These are phyloP conservation scores for Cladosporium sp. DNA, from an alignment of 2,329 filamentous ascomycete species.

Conservation along the genomic window DNA sequence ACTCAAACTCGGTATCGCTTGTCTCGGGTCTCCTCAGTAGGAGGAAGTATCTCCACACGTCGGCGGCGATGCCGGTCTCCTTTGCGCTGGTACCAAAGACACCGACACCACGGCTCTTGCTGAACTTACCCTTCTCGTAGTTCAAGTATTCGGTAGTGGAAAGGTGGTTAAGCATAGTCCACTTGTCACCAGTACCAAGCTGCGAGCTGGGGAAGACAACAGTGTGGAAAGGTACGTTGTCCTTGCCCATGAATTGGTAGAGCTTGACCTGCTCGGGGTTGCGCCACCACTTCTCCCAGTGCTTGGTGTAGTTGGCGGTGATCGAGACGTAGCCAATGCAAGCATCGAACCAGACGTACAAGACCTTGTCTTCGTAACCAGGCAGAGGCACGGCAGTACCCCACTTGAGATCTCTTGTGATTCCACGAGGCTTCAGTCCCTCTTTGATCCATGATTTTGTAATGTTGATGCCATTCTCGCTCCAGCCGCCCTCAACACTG, in stretches of 20 bases:
- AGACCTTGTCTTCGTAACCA: conserved; percentile 70
- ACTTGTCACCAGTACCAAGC: conserved; percentile 76
- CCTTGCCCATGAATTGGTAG: conserved; percentile 95
- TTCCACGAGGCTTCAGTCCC: conserved; percentile 80
- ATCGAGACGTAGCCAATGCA: conserved; percentile 96
- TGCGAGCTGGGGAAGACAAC: conserved; percentile 89
- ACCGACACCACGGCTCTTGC: conserved; percentile 82
- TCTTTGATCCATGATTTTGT: conserved; percentile 78
- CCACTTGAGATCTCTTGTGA: conserved; percentile 91
- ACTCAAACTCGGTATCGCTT: conserved; percentile 84
- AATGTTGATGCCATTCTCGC: conserved; percentile 68
- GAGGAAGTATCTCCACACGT: conserved; percentile 93
- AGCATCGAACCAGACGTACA: conserved; percentile 92
- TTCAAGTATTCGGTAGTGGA: conserved; percentile 88
- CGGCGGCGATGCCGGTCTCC: conserved; percentile 76
- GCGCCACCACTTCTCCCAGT: conserved; percentile 95
- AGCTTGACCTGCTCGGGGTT: conserved; percentile 82
- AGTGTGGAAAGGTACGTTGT: conserved; percentile 82
- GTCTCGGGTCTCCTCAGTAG: conserved; percentile 80
- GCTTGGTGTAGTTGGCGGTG: conserved; percentile 79
- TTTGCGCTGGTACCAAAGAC: conserved; percentile 89
- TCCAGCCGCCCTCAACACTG: conserved; percentile 72
- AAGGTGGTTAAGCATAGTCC: conserved; percentile 85
- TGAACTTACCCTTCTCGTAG: conserved; percentile 88
- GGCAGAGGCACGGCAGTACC: conserved; percentile 61